These are phyloP conservation scores for Mycena venus DNA, from an alignment of 768 basidiomycete species.

Conservation along the genomic window DNA sequence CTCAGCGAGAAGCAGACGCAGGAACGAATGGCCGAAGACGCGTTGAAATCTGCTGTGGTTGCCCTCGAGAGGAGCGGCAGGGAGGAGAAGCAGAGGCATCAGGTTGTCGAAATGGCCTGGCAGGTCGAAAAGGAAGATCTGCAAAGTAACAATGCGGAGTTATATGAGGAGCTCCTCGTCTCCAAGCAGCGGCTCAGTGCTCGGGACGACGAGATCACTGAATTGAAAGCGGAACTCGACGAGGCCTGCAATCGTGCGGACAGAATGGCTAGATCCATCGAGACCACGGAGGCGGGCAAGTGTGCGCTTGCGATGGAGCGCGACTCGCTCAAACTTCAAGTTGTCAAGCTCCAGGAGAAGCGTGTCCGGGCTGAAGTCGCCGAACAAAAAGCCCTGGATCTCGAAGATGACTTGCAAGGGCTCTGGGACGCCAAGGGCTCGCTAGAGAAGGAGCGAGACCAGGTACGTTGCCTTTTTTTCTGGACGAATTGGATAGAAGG, in stretches of 20 bases:
- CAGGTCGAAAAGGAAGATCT: constrained; percentile 64
- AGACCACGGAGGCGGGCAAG: constrained; percentile 53
- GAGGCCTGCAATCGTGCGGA: constrained; percentile 78
- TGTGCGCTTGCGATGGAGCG: constrained; percentile 55
- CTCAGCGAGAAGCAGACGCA: constrained; percentile 66
- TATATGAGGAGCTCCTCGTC: constrained; percentile 58
- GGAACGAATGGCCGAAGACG: constrained; percentile 54
- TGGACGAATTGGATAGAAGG: neutral
- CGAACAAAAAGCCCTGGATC: constrained; percentile 66
- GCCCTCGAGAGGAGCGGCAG: constrained; percentile 57
- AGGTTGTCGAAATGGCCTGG: constrained; percentile 58
- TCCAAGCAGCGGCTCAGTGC: constrained; percentile 53
- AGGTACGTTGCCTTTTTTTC: constrained; percentile 53
- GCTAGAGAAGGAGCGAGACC: constrained; percentile 66
- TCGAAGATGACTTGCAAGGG: constrained; percentile 70
- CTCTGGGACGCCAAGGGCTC: constrained; percentile 63
- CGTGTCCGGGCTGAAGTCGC: constrained; percentile 61
- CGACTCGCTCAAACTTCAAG: constrained; percentile 53
- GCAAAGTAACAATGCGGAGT: constrained; percentile 55
- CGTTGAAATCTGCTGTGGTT: constrained; percentile 51
- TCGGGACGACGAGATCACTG: constrained; percentile 58
- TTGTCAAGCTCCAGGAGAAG: constrained; percentile 57
- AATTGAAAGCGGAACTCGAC: constrained; percentile 73
- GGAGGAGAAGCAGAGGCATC: constrained; percentile 59
- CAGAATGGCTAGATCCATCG: constrained; percentile 59